Evolutionary conservation across 495 filamentous ascomycete species (phyloP).

Genomic region (Acidiella bohemica): DNA sequence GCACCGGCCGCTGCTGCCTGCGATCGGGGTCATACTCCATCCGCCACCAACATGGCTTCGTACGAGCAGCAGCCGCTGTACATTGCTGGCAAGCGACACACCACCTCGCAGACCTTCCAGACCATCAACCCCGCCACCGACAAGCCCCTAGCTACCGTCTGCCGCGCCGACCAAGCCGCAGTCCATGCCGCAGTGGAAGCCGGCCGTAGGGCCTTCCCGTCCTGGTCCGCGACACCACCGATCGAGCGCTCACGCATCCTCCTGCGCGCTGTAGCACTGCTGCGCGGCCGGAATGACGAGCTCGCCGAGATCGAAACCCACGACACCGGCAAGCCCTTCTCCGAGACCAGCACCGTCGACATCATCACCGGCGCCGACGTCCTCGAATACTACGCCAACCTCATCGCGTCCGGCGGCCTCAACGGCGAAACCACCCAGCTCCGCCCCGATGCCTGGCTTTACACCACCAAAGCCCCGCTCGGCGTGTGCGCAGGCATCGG

Average conservation of each 20-base stretch:
- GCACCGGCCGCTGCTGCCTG: too few species aligned
- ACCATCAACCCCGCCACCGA: conserved; percentile 56
- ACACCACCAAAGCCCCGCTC: conserved; percentile 58
- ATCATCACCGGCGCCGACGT: conserved; percentile 63
- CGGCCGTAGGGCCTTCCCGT: conserved; percentile 47
- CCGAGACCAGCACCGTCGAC: conserved; percentile 63
- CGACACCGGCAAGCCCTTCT: conserved; percentile 63
- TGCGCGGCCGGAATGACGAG: conserved; percentile 55
- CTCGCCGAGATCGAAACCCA: conserved; percentile 56
- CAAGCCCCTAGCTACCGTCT: conserved; percentile 48
- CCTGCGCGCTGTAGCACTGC: conserved; percentile 49
- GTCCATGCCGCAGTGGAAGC: conserved; percentile 52
- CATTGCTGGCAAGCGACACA: conserved; percentile 51
- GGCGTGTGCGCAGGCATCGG: conserved; percentile 71
- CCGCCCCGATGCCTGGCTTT: conserved; percentile 58
- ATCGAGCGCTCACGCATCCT: conserved; percentile 56
- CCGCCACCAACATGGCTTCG: too few species aligned
- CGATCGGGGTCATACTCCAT: too few species aligned
- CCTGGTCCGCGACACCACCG: conserved; percentile 52
- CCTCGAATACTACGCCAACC: conserved; percentile 61
- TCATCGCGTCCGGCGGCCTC: conserved; percentile 53
- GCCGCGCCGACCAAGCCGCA: conserved; percentile 47
- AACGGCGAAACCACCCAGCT: conserved; percentile 57
- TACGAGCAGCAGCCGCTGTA: conserved; percentile 44
- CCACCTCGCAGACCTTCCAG: conserved; percentile 49